A percentile compares a stretch with the other conserved stretches of the same genome.
phyloP scores from a whole-genome alignment of 768 basidiomycete genomes.

The Rhodotorula kratochvilovae region DNA sequence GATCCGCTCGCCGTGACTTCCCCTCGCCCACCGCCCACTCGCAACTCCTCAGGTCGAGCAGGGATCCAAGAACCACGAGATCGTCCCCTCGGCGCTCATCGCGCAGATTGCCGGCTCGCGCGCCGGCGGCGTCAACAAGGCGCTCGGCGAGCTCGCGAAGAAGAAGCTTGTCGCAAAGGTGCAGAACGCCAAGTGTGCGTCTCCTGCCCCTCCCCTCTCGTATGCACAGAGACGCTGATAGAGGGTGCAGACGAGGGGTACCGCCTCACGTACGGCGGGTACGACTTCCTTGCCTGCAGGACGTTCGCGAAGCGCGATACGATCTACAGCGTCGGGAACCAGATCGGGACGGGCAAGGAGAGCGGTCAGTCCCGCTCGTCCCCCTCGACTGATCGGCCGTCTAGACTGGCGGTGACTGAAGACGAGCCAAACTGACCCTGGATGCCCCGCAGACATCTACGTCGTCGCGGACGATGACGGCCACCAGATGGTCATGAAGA shows the following conservation, averaged over 20 bases:
- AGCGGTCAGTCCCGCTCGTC: constrained; percentile 57
- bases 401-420: no score
- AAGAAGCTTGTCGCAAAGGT: constrained; percentile 82
- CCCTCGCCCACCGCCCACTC: not conserved
- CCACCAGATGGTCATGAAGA: constrained; percentile 80
- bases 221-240: not conserved
- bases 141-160: constrained; percentile 83
- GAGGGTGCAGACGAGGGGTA: constrained; percentile 79
- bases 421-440: not conserved
- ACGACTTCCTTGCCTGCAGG: constrained; percentile 90
- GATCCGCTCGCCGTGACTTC: not conserved
- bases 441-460: constrained; percentile 65
- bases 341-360: constrained; percentile 98
- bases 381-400: not conserved
- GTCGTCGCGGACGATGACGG: constrained; percentile 81
- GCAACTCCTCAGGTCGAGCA: constrained; percentile 98
- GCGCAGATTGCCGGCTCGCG: constrained; percentile 88
- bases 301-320: constrained; percentile 85
- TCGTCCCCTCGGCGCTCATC: constrained; percentile 83
- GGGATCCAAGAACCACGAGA: constrained; percentile 96
- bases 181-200: constrained; percentile 84
- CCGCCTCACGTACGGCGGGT: constrained; percentile 95
- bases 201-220: not conserved
- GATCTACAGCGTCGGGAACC: constrained; percentile 86
- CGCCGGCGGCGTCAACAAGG: constrained; percentile 88